Evolutionary conservation across 2,329 filamentous ascomycete species (phyloP).

Genomic region (Claviceps pazoutovae): DNA sequence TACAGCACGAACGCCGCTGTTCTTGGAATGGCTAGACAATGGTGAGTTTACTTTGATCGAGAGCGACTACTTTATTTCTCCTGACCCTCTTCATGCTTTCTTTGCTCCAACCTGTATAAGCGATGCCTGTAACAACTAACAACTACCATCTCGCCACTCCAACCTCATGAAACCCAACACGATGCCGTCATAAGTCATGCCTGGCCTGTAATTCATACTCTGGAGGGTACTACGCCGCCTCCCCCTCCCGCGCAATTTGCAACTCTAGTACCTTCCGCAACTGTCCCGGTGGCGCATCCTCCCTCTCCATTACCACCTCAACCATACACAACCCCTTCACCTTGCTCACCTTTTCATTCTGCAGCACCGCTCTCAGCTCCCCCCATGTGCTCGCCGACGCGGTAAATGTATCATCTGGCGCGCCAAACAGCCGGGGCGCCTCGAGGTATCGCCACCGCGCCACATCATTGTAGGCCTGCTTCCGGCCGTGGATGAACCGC

Average conservation of each 20-base stretch:
- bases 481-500: constrained; percentile 39
- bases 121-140: too few relatives aligned
- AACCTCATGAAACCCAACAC: too few relatives aligned
- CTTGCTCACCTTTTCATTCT: neutral
- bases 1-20: too few relatives aligned
- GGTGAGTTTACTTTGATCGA: too few relatives aligned
- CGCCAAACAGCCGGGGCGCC: constrained; percentile 34
- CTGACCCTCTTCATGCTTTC: too few relatives aligned
- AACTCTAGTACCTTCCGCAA: constrained; percentile 3
- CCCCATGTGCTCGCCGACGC: constrained; percentile 5
- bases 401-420: constrained; percentile 9
- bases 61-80: too few relatives aligned
- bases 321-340: constrained; percentile 4
- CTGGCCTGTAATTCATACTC: too few relatives aligned
- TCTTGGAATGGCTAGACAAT: too few relatives aligned
- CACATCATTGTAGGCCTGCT: constrained; percentile 40
- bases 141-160: too few relatives aligned
- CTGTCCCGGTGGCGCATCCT: constrained; percentile 5
- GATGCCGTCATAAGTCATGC: too few relatives aligned
- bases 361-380: constrained; percentile 3
- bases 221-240: neutral
- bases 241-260: constrained; percentile 4
- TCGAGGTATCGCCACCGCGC: constrained; percentile 37
- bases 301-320: constrained; percentile 6
- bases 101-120: too few relatives aligned